These are phyloP conservation scores for Camelina sativa DNA, from an alignment of 345 rosid genomes.

Conservation along the genomic window DNA sequence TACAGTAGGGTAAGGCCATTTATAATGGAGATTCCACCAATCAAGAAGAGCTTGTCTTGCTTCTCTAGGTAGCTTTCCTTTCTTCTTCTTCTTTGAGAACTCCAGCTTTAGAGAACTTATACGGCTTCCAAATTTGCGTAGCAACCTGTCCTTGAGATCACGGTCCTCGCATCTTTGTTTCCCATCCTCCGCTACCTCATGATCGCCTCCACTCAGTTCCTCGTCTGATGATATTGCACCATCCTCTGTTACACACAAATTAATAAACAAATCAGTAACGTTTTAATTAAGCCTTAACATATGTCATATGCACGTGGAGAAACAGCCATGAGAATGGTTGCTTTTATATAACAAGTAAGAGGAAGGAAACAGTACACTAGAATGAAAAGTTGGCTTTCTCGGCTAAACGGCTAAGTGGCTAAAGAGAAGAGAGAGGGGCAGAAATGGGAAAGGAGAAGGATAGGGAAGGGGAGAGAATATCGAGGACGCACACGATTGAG, in stretches of 20 bases:
- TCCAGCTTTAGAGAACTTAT: constrained; percentile 75
- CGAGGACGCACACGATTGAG: constrained; percentile 41
- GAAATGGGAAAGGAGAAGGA: constrained; percentile 17
- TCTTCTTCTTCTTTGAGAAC: constrained; percentile 89
- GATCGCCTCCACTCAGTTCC: constrained; percentile 62
- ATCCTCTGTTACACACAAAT: constrained; percentile 49
- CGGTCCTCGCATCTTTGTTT: constrained; percentile 60
- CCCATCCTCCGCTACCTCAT: constrained; percentile 57
- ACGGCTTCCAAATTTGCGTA: constrained; percentile 73
- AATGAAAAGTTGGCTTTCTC: constrained; percentile 9
- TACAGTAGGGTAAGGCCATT: constrained; percentile 96
- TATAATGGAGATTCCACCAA: constrained; percentile 85
- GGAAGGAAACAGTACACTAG: background rate
- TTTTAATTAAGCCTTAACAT: background rate
- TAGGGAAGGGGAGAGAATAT: background rate
- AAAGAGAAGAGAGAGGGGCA: constrained; percentile 31
- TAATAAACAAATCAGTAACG: background rate
- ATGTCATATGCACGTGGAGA: background rate
- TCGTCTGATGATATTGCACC: constrained; percentile 73
- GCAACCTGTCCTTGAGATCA: constrained; percentile 64
- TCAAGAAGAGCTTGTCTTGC: constrained; percentile 76
- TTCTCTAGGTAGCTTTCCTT: constrained; percentile 84
- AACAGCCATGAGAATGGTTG: background rate
- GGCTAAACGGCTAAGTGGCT: constrained; percentile 42
- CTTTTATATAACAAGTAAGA: background rate